A percentile compares a stretch with the other conserved stretches of the same genome.
These are phyloP conservation scores for Fusarium sp. DNA, from an alignment of 2,329 filamentous ascomycete species.

Conservation along the genomic window DNA sequence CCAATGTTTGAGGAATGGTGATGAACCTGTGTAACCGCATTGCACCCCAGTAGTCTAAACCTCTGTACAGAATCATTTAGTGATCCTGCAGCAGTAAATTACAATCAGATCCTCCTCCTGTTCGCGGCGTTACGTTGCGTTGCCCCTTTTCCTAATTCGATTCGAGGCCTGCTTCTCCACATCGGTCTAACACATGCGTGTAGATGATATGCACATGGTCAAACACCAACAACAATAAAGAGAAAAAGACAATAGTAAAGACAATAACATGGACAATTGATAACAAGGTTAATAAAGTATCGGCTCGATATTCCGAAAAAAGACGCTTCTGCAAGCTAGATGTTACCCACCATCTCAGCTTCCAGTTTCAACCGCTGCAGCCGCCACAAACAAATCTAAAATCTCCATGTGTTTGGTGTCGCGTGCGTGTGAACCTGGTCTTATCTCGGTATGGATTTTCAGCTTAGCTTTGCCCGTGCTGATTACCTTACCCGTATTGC, in stretches of 20 bases:
- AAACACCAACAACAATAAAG: not conserved
- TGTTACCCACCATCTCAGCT: not conserved
- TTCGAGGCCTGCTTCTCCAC: conserved; percentile 21
- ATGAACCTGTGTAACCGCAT: conserved; percentile 11
- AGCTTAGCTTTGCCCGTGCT: conserved; percentile 4
- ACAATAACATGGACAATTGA: not conserved
- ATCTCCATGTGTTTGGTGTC: conserved; percentile 7
- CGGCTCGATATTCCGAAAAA: not conserved
- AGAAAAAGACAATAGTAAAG: not conserved
- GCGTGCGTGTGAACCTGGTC: conserved; percentile 25
- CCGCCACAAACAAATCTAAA: conserved; percentile 27
- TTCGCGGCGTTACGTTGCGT: not conserved
- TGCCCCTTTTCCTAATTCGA: conserved; percentile 23
- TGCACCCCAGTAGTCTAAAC: not conserved
- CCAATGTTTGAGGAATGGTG: not conserved
- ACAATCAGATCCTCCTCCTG: not conserved
- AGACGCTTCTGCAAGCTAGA: conserved; percentile 3
- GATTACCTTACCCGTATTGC: no score
- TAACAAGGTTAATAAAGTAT: not conserved
- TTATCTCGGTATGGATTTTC: conserved; percentile 19
- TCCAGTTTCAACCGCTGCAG: conserved; percentile 23
- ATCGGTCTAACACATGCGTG: not conserved
- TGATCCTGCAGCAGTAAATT: conserved; percentile 16
- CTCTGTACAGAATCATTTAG: not conserved
- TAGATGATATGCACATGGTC: conserved; percentile 5